phyloP scores from a whole-genome alignment of 1,139 yeast species.

The Taphrina communis region DNA sequence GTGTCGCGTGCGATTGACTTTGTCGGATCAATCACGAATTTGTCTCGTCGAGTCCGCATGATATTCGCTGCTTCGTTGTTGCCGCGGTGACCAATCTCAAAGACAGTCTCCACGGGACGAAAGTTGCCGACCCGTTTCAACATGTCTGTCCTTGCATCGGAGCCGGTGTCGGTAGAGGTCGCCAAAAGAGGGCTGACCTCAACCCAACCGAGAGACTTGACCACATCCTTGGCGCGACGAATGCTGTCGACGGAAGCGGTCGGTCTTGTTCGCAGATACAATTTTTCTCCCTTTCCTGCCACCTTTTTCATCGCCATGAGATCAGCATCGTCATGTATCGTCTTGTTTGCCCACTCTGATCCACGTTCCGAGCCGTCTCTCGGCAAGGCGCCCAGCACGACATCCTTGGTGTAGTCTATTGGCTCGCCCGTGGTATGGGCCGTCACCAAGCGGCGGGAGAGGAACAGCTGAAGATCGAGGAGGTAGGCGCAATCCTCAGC shows the following conservation, averaged over 20 bases:
- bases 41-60: constrained; percentile 85
- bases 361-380: constrained; percentile 70
- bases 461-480: constrained; percentile 84
- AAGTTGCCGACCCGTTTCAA: constrained; percentile 74
- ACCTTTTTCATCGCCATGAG: constrained; percentile 69
- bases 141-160: constrained; percentile 77
- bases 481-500: constrained; percentile 89
- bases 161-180: constrained; percentile 46
- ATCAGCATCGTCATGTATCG: constrained; percentile 72
- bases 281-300: constrained; percentile 82
- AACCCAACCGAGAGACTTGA: constrained; percentile 83
- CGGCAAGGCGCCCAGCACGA: constrained; percentile 85
- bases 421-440: constrained; percentile 52
- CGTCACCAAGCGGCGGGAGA: constrained; percentile 79
- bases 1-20: constrained; percentile 10
- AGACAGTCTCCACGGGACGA: constrained; percentile 82
- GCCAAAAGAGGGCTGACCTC: constrained; percentile 67
- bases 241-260: constrained; percentile 85
- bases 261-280: constrained; percentile 82
- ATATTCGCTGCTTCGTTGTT: constrained; percentile 73
- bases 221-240: constrained; percentile 79
- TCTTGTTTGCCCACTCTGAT: constrained; percentile 71
- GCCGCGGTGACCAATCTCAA: constrained; percentile 65
- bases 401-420: constrained; percentile 68
- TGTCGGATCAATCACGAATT: constrained; percentile 63